A percentile compares a stretch with the other conserved stretches of the same genome.
These are phyloP conservation scores for Thozetella sp. DNA, from an alignment of 495 filamentous ascomycete species.

Conservation along the genomic window DNA sequence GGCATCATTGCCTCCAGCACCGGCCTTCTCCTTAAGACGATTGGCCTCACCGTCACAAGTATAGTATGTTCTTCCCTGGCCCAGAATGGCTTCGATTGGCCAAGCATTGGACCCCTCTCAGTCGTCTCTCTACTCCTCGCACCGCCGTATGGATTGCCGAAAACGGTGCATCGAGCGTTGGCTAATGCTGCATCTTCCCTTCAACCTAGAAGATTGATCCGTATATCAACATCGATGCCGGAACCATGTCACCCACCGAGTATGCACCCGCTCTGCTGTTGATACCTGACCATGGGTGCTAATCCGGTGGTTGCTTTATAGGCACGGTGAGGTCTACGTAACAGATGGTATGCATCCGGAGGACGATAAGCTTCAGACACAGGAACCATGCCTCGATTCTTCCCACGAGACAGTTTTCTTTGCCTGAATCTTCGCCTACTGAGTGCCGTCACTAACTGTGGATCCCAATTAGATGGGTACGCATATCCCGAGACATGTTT, in stretches of 20 bases:
- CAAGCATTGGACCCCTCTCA: too few species aligned
- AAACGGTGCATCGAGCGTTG: constrained; percentile 80
- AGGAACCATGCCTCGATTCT: too few species aligned
- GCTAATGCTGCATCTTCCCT: constrained; percentile 25
- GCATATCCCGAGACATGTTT: too few species aligned
- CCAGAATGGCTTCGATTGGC: constrained; percentile 6
- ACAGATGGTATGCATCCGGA: too few species aligned
- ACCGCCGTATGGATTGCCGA: constrained; percentile 74
- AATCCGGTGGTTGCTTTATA: neutral
- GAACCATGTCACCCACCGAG: constrained; percentile 70
- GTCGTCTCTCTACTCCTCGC: too few species aligned
- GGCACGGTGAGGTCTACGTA: constrained; percentile 43
- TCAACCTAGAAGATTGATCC: constrained; percentile 78
- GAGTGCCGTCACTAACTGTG: too few species aligned
- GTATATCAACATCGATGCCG: constrained; percentile 86
- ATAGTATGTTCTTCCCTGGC: constrained; percentile 9
- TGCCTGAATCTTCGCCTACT: too few species aligned
- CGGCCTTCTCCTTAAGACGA: constrained; percentile 15
- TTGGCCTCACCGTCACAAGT: constrained; percentile 9
- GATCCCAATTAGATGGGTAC: too few species aligned
- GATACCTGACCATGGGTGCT: neutral
- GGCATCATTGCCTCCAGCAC: constrained; percentile 30
- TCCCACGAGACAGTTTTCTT: too few species aligned
- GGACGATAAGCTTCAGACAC: too few species aligned
- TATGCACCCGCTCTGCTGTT: constrained; percentile 46